Base-by-base conservation (phyloP, 2,329 filamentous ascomycete genomes). In the Aspergillus vadensis region DNA sequence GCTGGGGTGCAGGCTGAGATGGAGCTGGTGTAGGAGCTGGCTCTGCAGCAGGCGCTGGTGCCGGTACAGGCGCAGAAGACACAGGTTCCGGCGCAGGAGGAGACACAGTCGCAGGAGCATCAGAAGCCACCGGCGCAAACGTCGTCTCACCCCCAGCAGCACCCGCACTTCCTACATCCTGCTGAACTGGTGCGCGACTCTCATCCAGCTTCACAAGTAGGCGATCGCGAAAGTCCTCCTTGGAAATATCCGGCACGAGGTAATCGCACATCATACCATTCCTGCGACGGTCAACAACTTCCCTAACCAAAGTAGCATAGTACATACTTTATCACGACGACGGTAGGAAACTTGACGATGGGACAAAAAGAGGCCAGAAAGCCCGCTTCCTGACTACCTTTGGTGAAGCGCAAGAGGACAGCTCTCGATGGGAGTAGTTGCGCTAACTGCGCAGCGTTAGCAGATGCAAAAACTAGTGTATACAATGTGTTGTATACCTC, bases 361-460 rank as follows among this genome's bases (percentile, higher is more conserved):
- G 91, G 91, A 69, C 91, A 96, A 69, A 97, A 91, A 49, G 91
- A 91, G 9, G 88, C 85, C 14, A 98, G 81, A 70, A 92, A 96
- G 5, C 85, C 87, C 9, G 92, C 92, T 79, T 97, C 92, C 65
- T 90, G 85, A 2, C 90, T 92, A 21, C 88, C 91, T 17, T 88
- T 86, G 36, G 82, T 77, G 21, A 97, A 81, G 54, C 88, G 86
- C 21, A 97, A 81, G 7, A 89, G 78, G 19, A 97, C 82, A 2
- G 91, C 85, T 69, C 88, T 85, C 38, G 83, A 79, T 25, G 80
- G 77, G 59, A 95, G 80, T 27, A 86, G 70, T 55, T 78, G 76
- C 55, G 79, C 82, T 56, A 90, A 72, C 86, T 89, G 64, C 27
- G 27, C 41, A 23, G 21, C 15, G 25, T 69, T 58, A 61, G 64